Evolutionary conservation across 2,329 filamentous ascomycete species (phyloP).

Genomic region (Rasamsonia emersonii): DNA sequence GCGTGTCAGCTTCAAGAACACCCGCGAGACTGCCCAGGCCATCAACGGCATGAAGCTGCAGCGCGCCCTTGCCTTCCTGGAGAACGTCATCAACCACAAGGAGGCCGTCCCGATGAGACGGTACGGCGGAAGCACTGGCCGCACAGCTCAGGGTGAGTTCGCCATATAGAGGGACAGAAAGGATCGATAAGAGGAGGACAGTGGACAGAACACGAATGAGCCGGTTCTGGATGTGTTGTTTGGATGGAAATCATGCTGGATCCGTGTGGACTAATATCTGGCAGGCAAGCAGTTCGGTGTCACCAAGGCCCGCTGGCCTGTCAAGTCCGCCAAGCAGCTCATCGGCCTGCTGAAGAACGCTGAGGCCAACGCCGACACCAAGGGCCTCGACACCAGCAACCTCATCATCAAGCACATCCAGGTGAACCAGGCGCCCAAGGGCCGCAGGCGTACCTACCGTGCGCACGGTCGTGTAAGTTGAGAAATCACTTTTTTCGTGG

Average conservation of each 20-base stretch:
- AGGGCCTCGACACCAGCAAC: constrained; percentile 95
- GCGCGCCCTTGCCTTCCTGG: constrained; percentile 91
- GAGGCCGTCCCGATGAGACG: constrained; percentile 98
- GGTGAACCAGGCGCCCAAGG: constrained; percentile 99
- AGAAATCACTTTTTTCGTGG: constrained; percentile 4
- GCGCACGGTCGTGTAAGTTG: constrained; percentile 96
- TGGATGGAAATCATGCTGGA: not conserved
- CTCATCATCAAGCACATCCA: constrained; percentile 99
- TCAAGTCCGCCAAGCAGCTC: constrained; percentile 98
- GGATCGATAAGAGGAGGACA: constrained; percentile 3
- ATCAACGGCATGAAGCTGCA: constrained; percentile 99
- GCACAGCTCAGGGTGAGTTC: constrained; percentile 91
- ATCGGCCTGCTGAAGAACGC: constrained; percentile 96
- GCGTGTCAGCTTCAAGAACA: constrained; percentile 99
- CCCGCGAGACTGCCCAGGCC: constrained; percentile 96
- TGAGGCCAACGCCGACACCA: constrained; percentile 92
- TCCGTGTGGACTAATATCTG: constrained; percentile 4
- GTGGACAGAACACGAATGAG: constrained; percentile 1
- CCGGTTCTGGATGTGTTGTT: not conserved
- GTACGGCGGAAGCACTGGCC: constrained; percentile 92
- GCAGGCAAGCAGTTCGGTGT: constrained; percentile 98
- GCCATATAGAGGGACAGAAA: constrained; percentile 2
- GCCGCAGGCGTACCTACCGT: constrained; percentile 98
- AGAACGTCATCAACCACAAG: constrained; percentile 95
- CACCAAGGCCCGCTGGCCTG: constrained; percentile 94